These are phyloP conservation scores for Hibiscus syriacus DNA, from an alignment of 345 rosid genomes.

Conservation along the genomic window DNA sequence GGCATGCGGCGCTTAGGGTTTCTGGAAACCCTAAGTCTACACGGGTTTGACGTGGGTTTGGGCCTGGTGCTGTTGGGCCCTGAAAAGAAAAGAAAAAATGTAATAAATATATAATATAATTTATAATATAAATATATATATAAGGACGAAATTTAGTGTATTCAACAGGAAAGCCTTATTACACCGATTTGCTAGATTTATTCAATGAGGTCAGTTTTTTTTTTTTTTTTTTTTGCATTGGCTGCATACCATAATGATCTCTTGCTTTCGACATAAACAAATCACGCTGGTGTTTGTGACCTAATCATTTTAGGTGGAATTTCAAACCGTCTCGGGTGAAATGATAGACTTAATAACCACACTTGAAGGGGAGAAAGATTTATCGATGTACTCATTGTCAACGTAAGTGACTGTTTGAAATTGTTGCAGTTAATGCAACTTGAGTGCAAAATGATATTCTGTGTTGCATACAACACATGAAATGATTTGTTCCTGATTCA, in stretches of 20 bases:
- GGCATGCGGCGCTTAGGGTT: no score
- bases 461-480: background rate
- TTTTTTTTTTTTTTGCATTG: no score
- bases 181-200: conserved; percentile 42
- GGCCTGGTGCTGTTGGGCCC: no score
- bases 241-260: background rate
- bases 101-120: no score
- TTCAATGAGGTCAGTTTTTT: conserved; percentile 40
- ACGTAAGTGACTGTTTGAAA: conserved; percentile 37
- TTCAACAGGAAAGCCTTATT: conserved; percentile 41
- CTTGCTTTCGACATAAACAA: background rate
- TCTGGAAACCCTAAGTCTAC: no score
- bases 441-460: background rate
- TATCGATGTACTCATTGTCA: conserved; percentile 53
- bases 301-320: conserved; percentile 44
- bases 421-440: background rate
- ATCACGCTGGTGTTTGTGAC: background rate
- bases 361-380: conserved; percentile 57
- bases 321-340: conserved; percentile 66
- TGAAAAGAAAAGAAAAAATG: no score
- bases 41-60: no score
- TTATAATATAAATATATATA: no score
- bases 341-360: conserved; percentile 75
- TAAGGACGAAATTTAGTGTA: no score
- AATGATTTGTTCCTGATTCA: conserved; percentile 20